Evolutionary conservation across 2,329 filamentous ascomycete species (phyloP).

Genomic region (Trichoderma sp.): DNA sequence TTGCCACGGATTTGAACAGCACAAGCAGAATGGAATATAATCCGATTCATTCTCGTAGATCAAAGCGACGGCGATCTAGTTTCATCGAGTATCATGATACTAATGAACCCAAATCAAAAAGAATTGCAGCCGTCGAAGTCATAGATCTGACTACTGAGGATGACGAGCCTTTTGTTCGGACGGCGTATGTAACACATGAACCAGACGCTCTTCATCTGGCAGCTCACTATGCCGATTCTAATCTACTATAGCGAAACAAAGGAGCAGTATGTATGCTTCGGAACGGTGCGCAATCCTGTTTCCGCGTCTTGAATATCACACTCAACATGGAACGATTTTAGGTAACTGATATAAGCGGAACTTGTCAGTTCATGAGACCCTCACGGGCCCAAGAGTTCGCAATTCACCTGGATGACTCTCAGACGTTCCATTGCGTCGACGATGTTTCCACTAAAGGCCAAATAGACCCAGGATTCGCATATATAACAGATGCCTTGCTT

Average conservation of each 20-base stretch:
- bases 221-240: too few species aligned
- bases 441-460: background rate
- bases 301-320: too few species aligned
- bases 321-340: too few species aligned
- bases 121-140: too few species aligned
- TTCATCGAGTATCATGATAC: accelerated
- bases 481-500: background rate
- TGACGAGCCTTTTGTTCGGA: background rate
- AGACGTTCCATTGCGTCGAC: background rate
- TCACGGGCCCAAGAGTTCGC: background rate
- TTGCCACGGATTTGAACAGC: background rate
- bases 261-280: background rate
- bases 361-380: background rate
- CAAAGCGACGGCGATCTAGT: background rate
- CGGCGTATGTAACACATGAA: background rate
- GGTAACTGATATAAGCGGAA: background rate
- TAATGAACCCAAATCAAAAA: background rate
- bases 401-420: background rate
- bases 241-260: too few species aligned
- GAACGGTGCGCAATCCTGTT: background rate
- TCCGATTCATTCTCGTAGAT: background rate
- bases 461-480: background rate
- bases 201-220: too few species aligned
- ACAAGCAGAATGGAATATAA: background rate
- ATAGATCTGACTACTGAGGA: too few species aligned